phyloP scores from a whole-genome alignment of 805 yeast species.

The Candida corydali region DNA sequence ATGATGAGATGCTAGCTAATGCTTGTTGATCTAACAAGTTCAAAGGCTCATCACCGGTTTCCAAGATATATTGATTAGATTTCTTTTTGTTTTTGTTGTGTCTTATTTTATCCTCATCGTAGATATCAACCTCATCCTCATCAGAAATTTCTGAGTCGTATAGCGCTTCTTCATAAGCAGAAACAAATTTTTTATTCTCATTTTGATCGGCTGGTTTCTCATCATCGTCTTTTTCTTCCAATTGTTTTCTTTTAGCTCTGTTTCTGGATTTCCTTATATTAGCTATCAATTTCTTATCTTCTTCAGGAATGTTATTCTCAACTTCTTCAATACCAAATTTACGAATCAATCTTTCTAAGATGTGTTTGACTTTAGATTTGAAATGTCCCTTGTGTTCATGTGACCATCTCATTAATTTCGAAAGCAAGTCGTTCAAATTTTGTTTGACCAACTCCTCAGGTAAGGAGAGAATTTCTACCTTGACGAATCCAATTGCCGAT shows the following conservation, averaged over 20 bases:
- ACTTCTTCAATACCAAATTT: constrained; percentile 87
- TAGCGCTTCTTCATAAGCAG: constrained; percentile 90
- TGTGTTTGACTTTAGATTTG: constrained; percentile 88
- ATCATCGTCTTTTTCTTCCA: constrained; percentile 30
- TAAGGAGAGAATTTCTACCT: constrained; percentile 77
- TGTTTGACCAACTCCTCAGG: constrained; percentile 73
- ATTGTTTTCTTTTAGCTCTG: constrained; percentile 73
- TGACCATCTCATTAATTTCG: constrained; percentile 83
- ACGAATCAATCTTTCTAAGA: constrained; percentile 85
- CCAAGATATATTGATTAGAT: constrained; percentile 66
- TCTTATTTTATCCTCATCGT: constrained; percentile 35
- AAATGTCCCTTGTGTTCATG: constrained; percentile 95
- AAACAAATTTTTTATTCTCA: constrained; percentile 50
- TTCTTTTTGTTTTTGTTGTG: constrained; percentile 23
- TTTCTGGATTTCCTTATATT: constrained; percentile 84
- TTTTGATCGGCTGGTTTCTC: constrained; percentile 17
- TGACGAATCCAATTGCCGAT: constrained; percentile 90
- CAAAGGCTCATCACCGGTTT: constrained; percentile 72
- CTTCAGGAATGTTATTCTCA: constrained; percentile 83
- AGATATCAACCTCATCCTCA: constrained; percentile 46
- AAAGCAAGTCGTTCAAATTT: constrained; percentile 61
- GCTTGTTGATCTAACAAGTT: constrained; percentile 85
- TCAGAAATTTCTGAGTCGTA: constrained; percentile 68
- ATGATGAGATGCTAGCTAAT: constrained; percentile 81
- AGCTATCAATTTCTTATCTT: constrained; percentile 74